Evolutionary conservation across 2,329 filamentous ascomycete genomes (phyloP), one percentile per base, ranked within the genome.

Genomic region (Neonectria faginata): DNA sequence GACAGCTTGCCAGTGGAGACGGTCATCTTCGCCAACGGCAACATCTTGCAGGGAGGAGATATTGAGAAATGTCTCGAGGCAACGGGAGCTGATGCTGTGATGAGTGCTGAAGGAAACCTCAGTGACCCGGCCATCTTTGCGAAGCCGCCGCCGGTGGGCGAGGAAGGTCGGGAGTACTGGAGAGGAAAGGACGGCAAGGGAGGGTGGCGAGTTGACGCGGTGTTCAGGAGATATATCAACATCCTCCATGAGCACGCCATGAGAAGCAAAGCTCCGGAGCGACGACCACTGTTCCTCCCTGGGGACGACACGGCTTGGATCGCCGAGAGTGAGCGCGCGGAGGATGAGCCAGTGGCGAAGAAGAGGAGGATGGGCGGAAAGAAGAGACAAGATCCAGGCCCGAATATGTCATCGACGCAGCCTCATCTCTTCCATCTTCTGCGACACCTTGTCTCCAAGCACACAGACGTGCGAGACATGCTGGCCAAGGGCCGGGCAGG

Each of bases 21-120:
- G 8, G 96, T 99, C 25, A 88, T 99, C 3, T 98, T 99, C 76
- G 96, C 96, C 3, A 99, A 99, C 78, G 96, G 96, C 12, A 99
- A 99, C 75, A 91, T 97, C 39, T 82, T 99, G 63, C 91, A 92
- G 76, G 86, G 91, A 63, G 89, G 84, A 0, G 95, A 99, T 76
- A 83, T 99, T 11, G 86, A 91, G 55, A 82, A 82, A 20, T 98
- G 95, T 74, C 81, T 99, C 20, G 87, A 89, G 54, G 92, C 85
- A 5, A 99, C 96, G 1, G 94, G 94, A 1, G 95, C 91, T 2
- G 96, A 99, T 77, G 96, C 87, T 18, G 89, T 99, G 56, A 98
- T 99, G 96, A 95, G 91, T 70, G 96, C 96, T 5, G 96, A 99
- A 79, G 96, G 94, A 0, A 97, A 97, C 76, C 85, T 99, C 0